A percentile compares a stretch with the other conserved stretches of the same genome.
phyloP scores from a whole-genome alignment of 1,284 basidiomycete genomes.

The Puccinia coronata region DNA sequence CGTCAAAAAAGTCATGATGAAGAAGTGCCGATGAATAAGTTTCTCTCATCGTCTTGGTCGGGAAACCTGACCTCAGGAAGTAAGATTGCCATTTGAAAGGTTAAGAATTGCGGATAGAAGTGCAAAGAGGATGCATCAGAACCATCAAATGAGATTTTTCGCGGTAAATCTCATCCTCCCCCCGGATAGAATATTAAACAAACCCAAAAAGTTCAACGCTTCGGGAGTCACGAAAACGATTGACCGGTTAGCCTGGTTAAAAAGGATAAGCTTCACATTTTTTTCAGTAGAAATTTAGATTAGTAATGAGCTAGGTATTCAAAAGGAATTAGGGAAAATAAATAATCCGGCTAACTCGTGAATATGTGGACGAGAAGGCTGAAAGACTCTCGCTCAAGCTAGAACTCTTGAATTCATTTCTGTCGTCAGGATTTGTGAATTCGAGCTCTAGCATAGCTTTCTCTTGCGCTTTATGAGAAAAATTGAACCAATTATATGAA shows the following conservation, averaged over 20 bases:
- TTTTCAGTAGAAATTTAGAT: not conserved
- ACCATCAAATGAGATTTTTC: not conserved
- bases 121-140: not conserved
- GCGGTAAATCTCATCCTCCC: not conserved
- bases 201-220: conserved; percentile 45
- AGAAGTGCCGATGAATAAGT: conserved; percentile 47
- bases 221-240: conserved; percentile 33
- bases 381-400: conserved; percentile 16
- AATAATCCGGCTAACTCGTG: conserved; percentile 21
- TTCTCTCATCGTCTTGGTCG: conserved; percentile 36
- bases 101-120: not conserved
- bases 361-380: conserved; percentile 39
- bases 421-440: conserved; percentile 20
- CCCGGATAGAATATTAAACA: not conserved
- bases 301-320: not conserved
- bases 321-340: not conserved
- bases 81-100: not conserved
- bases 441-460: not conserved
- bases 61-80: conserved; percentile 22
- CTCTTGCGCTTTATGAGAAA: not conserved
- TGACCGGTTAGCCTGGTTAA: not conserved
- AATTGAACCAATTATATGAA: conserved; percentile 8
- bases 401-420: not conserved
- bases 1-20: conserved; percentile 49
- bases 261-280: conserved; percentile 31